Conservation (phyloP, 129 eudicot genomes). For the Escallonia rubra region DNA sequence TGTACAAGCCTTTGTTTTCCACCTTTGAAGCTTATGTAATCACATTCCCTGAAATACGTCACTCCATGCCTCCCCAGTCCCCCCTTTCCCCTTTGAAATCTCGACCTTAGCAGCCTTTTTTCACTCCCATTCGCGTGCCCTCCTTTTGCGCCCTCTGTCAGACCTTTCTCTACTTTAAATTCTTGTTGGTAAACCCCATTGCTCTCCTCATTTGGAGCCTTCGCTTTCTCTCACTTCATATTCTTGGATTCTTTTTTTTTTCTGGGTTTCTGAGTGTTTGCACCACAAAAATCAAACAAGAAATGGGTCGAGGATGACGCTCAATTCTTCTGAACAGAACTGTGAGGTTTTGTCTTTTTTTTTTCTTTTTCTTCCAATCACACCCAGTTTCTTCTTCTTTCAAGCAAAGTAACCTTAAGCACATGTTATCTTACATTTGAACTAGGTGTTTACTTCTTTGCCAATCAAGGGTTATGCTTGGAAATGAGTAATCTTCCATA, state of each 20-base stretch:
- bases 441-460: no score
- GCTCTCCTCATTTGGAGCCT: background rate
- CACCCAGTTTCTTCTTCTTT: no score
- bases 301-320: conserved; percentile 18
- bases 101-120: background rate
- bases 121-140: conserved; percentile 14
- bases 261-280: background rate
- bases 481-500: no score
- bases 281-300: background rate
- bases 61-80: background rate
- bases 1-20: no score
- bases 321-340: conserved; percentile 9
- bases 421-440: no score
- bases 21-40: background rate
- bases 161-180: conserved; percentile 1
- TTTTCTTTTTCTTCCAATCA: background rate
- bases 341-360: conserved; percentile 6
- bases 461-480: no score
- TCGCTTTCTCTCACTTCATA: background rate
- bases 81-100: background rate
- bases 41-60: conserved; percentile 15
- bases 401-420: no score
- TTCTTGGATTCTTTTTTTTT: background rate
- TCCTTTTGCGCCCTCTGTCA: conserved; percentile 9
- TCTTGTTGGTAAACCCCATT: background rate